phyloP scores from a whole-genome alignment of 208 protist genomes.

The Trypanosoma platydactyli region DNA sequence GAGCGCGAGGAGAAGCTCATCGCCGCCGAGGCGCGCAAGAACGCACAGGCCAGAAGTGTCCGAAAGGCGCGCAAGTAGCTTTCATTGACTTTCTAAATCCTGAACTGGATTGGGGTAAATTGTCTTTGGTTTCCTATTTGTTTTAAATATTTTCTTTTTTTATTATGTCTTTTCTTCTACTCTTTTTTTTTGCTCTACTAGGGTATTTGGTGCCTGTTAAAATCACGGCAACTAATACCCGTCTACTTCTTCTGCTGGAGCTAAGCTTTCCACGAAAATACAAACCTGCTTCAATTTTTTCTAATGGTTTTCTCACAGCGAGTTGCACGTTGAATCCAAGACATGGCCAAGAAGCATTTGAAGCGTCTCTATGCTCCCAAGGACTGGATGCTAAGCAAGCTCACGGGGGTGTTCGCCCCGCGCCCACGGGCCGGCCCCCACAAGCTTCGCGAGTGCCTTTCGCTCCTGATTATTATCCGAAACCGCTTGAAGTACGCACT shows the following conservation, averaged over 20 bases:
- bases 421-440: conserved; percentile 97
- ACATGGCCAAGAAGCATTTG: conserved; percentile 98
- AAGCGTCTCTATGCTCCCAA: conserved; percentile 99
- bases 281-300: background rate
- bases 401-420: conserved; percentile 97
- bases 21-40: conserved; percentile 72
- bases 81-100: background rate
- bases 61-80: conserved; percentile 67
- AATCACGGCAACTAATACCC: no score
- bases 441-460: conserved; percentile 93
- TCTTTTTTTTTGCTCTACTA: conserved; percentile 8
- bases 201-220: no score
- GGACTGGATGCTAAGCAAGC: conserved; percentile 99
- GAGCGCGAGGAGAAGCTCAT: conserved; percentile 87
- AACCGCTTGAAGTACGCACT: conserved; percentile 98
- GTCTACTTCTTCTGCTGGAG: no score
- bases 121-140: background rate
- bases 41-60: conserved; percentile 32
- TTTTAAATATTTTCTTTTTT: conserved; percentile 22
- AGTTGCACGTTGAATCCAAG: conserved; percentile 30
- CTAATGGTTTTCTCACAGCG: conserved; percentile 13
- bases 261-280: background rate
- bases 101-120: no score
- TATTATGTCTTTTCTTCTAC: conserved; percentile 4
- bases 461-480: conserved; percentile 86